Conservation (phyloP, 352 stramenopile species). For the Stephanocyclus meneghinianus region DNA sequence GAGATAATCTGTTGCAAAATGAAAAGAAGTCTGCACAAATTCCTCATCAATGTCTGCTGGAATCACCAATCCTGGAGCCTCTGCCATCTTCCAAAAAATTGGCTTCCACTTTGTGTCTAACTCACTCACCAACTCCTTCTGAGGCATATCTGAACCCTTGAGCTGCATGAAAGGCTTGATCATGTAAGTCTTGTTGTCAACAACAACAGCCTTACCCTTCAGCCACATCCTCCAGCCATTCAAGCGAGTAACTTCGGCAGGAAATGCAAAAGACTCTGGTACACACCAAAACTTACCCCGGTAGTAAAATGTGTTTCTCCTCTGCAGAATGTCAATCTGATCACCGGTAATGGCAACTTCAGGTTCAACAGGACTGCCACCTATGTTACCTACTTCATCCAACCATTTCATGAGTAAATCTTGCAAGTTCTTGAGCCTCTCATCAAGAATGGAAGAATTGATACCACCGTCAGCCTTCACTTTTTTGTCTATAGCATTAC, state of each 20-base stretch:
- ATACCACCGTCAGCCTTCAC: conserved; percentile 23
- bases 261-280: conserved; percentile 31
- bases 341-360: neutral
- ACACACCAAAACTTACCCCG: conserved; percentile 11
- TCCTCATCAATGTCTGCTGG: no score
- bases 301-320: conserved; percentile 18
- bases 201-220: conserved; percentile 3
- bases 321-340: neutral
- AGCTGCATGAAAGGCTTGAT: conserved; percentile 1
- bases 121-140: no score
- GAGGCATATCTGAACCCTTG: no score
- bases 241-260: conserved; percentile 8
- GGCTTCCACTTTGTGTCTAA: no score
- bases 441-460: conserved; percentile 18
- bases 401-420: conserved; percentile 10
- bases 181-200: neutral
- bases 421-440: conserved; percentile 14
- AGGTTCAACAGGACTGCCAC: neutral
- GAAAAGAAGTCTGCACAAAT: no score
- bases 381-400: neutral
- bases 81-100: no score
- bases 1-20: no score
- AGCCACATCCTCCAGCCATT: conserved; percentile 30
- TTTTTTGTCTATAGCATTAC: conserved; percentile 32
- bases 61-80: no score